phyloP scores from a whole-genome alignment of 2,329 filamentous ascomycete species.

The Colletotrichum tanaceti region DNA sequence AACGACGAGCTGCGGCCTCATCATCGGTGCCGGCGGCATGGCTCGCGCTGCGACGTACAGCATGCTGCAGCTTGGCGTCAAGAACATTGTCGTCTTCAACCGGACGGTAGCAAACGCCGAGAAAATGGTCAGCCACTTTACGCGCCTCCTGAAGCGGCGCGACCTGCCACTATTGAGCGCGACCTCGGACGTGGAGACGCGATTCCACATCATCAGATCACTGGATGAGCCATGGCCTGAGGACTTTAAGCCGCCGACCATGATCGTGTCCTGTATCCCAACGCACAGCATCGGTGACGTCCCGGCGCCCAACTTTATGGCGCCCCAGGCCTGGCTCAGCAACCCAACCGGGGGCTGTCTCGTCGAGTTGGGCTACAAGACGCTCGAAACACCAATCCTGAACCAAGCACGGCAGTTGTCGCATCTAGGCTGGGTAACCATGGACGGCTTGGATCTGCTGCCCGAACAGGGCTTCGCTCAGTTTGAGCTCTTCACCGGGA shows the following conservation, averaged over 20 bases:
- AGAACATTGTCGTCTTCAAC: constrained; percentile 81
- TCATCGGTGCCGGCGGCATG: constrained; percentile 79
- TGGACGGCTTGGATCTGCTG: constrained; percentile 80
- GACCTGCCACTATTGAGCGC: constrained; percentile 57
- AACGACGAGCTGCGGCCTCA: constrained; percentile 64
- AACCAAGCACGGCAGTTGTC: constrained; percentile 72
- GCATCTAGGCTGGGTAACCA: constrained; percentile 75
- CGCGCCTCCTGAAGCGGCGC: constrained; percentile 61
- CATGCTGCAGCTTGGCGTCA: constrained; percentile 80
- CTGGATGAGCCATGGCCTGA: constrained; percentile 73
- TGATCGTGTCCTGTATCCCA: constrained; percentile 82
- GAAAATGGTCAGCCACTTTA: constrained; percentile 76
- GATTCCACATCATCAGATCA: constrained; percentile 69
- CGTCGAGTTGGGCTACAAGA: constrained; percentile 80
- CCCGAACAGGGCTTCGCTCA: constrained; percentile 85
- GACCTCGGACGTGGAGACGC: constrained; percentile 50
- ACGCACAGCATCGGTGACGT: constrained; percentile 73
- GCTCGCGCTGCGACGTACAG: constrained; percentile 82
- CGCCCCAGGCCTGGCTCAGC: constrained; percentile 76
- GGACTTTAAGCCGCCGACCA: constrained; percentile 72
- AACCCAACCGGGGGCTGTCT: constrained; percentile 81
- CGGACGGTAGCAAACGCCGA: constrained; percentile 75
- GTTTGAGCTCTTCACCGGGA: constrained; percentile 83
- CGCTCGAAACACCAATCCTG: constrained; percentile 76
- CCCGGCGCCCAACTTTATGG: constrained; percentile 75